Evolutionary conservation across 345 rosid genomes (phyloP), one percentile per base, ranked within the genome.

Genomic region (Populus euphratica): DNA sequence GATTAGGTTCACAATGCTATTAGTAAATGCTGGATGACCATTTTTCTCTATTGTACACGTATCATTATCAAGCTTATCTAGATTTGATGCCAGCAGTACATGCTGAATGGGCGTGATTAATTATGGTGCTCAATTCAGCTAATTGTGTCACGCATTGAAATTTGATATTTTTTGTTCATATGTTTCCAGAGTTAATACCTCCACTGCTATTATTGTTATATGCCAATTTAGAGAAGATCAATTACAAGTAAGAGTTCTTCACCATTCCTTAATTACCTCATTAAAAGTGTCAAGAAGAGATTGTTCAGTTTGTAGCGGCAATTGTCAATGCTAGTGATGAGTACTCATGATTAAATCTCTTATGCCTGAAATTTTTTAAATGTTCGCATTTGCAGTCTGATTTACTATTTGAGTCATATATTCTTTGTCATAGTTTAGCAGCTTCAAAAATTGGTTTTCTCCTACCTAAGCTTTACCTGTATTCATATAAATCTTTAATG

Each of bases 181-280:
- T 67, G 44, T 6, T 50, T 50, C 23, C 49, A 18, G 9, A n/a
- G n/a, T 52, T 14, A 35, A 67, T 16, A 9, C 38, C 47, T 54
- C 41, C 52, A 25, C n/a, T 43, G 44, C 56, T 43, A 7, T 9
- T 20, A 4, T 29, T 33, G 23, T 72, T 59, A 39, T 17, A 43
- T 63, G 17, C n/a, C 79, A 89, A 87, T 29, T 73, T 85, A 83
- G 92, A 88, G 73, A 93, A 92, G 41, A 92, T 96, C 54, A 93
- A 91, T 83, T 95, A 23, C 81, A 91, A 87, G 98, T 94, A 88
- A 85, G 93, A 82, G 66, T 3, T 63, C 47, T 71, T 62, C 54
- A 7, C 56, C 20, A 16, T 69, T 65, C 49, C 29, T 16, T 76
- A 43, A 4, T 21, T 56, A 27, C 68, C 35, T 12, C 31, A 6